phyloP scores from a whole-genome alignment of 352 stramenopile genomes.

The Phytophthora boehmeriae region DNA sequence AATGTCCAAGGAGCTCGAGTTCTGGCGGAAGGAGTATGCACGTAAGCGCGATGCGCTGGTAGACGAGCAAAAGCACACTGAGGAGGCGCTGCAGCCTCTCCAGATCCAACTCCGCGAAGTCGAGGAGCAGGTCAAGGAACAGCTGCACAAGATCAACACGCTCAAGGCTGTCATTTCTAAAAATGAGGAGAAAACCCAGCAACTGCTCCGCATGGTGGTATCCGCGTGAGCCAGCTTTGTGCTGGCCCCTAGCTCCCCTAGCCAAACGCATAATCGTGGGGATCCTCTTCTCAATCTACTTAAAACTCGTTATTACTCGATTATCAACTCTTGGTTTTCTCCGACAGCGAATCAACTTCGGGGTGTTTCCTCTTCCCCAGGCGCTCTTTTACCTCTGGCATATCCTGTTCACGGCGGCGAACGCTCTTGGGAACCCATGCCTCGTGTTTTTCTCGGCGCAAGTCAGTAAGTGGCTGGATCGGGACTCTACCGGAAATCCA shows the following conservation, averaged over 20 bases:
- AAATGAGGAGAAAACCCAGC: slow-evolving; percentile 92
- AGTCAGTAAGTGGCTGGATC: slow-evolving; percentile 56
- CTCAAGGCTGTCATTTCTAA: slow-evolving; percentile 92
- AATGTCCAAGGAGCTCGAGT: slow-evolving; percentile 94
- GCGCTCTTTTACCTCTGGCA: slow-evolving; percentile 71
- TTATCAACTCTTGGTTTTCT: background rate
- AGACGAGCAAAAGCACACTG: slow-evolving; percentile 85
- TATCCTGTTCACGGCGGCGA: slow-evolving; percentile 52
- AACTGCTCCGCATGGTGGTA: slow-evolving; percentile 90
- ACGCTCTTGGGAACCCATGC: slow-evolving; percentile 76
- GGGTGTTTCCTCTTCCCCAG: slow-evolving; percentile 38
- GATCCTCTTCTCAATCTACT: no score
- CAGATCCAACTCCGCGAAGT: slow-evolving; percentile 86
- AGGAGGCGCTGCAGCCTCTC: slow-evolving; percentile 85
- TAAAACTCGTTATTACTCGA: slow-evolving; percentile 7
- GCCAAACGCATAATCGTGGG: no score
- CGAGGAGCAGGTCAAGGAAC: slow-evolving; percentile 91
- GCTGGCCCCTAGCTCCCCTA: no score
- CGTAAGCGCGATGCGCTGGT: slow-evolving; percentile 80
- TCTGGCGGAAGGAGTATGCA: slow-evolving; percentile 89
- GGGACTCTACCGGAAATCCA: slow-evolving; percentile 47
- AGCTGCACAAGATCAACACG: slow-evolving; percentile 91
- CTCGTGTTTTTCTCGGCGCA: slow-evolving; percentile 67
- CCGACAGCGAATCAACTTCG: slow-evolving; percentile 8
- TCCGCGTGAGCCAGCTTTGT: slow-evolving; percentile 46